These are phyloP conservation scores for Penicillium steckii DNA, from an alignment of 495 filamentous ascomycete species.

Conservation along the genomic window DNA sequence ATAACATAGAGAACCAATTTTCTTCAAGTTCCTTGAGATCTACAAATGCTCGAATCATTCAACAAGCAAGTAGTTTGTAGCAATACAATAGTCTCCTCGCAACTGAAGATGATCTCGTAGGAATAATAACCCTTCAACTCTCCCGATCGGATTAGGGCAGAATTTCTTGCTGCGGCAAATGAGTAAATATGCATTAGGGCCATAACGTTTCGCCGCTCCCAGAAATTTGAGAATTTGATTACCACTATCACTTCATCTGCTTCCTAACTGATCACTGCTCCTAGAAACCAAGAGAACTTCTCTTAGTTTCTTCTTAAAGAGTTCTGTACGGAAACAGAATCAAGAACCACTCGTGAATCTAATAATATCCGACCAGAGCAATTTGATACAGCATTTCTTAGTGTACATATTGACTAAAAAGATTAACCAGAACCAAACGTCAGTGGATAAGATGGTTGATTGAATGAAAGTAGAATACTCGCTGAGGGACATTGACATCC, in stretches of 20 bases:
- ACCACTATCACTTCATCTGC: background rate
- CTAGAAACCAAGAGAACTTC: too few species aligned
- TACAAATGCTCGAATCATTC: background rate
- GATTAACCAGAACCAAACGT: too few species aligned
- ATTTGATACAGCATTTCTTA: too few species aligned
- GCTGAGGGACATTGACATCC: too few species aligned
- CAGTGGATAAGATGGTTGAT: too few species aligned
- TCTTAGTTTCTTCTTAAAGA: background rate
- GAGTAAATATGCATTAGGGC: background rate
- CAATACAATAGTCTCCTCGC: background rate
- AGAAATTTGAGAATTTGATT: background rate
- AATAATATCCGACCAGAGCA: too few species aligned
- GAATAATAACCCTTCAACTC: background rate
- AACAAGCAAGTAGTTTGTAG: background rate
- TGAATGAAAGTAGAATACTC: too few species aligned
- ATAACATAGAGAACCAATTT: background rate
- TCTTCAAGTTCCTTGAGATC: background rate
- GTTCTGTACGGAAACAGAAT: background rate
- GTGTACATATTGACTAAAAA: too few species aligned
- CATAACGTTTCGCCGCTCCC: background rate
- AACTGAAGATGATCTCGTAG: background rate
- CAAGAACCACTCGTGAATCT: constrained; percentile 2
- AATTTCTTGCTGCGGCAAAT: background rate
- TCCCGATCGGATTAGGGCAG: background rate
- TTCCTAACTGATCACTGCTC: background rate